phyloP scores from a whole-genome alignment of 805 yeast species.

The Teunomyces barrocoloradensis region DNA sequence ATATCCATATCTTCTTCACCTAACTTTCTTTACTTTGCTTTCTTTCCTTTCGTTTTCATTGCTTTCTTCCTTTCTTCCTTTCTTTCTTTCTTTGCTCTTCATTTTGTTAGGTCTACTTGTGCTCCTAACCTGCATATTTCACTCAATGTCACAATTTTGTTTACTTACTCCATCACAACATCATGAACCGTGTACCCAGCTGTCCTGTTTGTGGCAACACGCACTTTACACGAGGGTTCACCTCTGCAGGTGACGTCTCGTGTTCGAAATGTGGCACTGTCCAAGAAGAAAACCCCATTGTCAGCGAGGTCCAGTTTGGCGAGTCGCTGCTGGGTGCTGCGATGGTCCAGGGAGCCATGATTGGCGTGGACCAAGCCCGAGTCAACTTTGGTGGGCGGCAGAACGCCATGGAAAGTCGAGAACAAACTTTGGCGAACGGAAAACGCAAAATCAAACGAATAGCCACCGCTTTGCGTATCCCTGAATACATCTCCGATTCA shows the following conservation, averaged over 20 bases:
- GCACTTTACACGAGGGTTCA: conserved; percentile 18
- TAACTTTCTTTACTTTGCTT: too few species aligned
- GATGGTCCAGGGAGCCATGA: conserved; percentile 90
- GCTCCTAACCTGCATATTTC: not conserved
- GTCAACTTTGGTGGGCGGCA: conserved; percentile 69
- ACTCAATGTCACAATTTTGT: not conserved
- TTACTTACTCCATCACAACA: not conserved
- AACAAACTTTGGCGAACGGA: conserved; percentile 85
- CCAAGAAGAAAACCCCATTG: conserved; percentile 88
- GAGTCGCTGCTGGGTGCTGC: conserved; percentile 95
- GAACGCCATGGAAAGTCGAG: conserved; percentile 78
- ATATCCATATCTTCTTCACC: too few species aligned
- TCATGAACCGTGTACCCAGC: conserved; percentile 4
- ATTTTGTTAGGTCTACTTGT: too few species aligned
- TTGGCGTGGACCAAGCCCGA: conserved; percentile 81
- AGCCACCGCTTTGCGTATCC: conserved; percentile 74
- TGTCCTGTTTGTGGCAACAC: conserved; percentile 24
- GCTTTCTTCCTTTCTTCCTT: too few species aligned
- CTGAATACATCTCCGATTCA: conserved; percentile 81
- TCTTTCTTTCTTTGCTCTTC: too few species aligned
- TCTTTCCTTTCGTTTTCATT: too few species aligned
- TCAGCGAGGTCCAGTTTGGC: conserved; percentile 91
- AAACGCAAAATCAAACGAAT: conserved; percentile 73
- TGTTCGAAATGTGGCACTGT: conserved; percentile 87
- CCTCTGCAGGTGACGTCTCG: conserved; percentile 65